Base-by-base conservation (phyloP, 2,329 filamentous ascomycete genomes). In the Escovopsis sp. region DNA sequence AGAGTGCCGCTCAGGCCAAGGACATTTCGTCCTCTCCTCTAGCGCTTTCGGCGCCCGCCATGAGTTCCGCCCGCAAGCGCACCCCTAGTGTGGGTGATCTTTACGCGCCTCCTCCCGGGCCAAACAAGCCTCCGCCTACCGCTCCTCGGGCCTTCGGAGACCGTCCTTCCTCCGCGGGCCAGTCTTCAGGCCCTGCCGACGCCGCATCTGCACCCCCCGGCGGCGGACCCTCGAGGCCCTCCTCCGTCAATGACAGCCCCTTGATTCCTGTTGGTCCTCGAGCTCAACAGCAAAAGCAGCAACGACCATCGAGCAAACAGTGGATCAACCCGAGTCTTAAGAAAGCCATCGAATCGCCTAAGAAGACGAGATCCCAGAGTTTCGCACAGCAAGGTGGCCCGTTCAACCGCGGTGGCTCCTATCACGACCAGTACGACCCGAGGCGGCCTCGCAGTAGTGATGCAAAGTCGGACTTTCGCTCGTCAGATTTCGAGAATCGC, bases 261-360 rank as follows among this genome's bases (percentile, higher is more conserved):
- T 56, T 65, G 6, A 72, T 76, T 39, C 72, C 72, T 3, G 62
- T 70, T 3, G 73, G 72, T 9, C 72, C 72, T 32, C 67, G 73
- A 33, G 67, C 67, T 12, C 71, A 73, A 45, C 69, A 67, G 44
- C 62, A 63, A 39, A 63, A 64, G 38, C 64, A 50, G 19, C 59
- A 62, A 45, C 66, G 71, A 6, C 66, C 69, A 12, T 72, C 70
- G 0, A 75, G 72, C 53, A 75, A 74, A 50, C 73, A 76, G 55
- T 77, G 73, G 73, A 70, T 73, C 44, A 75, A 75, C 40, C 69
- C 72, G 4, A 67, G 65, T 26, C 50, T 71, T 4, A 73, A 69
- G 54, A 70, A 70, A 45, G 56, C 60, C 0, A 67, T 70, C 2
- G 69, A 72, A 15, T 74, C 70, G 2, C 72, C 73, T 3, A 72